Base-by-base conservation (phyloP, 2,329 filamentous ascomycete species). In the Sporothrix phasma region DNA sequence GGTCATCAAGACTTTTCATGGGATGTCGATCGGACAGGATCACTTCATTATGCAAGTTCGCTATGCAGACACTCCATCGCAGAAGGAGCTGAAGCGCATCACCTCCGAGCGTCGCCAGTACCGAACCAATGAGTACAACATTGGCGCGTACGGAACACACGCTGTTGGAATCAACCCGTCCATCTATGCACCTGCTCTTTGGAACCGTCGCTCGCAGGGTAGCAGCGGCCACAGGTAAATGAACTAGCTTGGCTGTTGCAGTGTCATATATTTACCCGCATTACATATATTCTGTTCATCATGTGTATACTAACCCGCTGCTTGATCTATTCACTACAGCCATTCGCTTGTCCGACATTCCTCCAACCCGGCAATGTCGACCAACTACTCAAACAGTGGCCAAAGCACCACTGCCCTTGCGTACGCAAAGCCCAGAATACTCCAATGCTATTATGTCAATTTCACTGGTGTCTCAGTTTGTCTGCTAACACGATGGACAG, bases 21-120 rank as follows among this genome's bases (percentile, higher is more conserved):
- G 94, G 68, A 80, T 87, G 69, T 79, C 84, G 34, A 83, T 90
- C 69, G 89, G 89, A 46, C 86, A 89, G 39, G 90, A 96, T 71
- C 86, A 88, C 31, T 84, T 94, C 68, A 87, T 92, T 68, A 85
- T 94, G 77, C 92, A 97, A 77, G 92, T 99, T 70, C 92, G 94
- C 69, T 99, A 96, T 74, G 93, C 95, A 67, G 94, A 99, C 73
- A 99, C 94, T 43, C 90, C 94, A 63, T 89, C 93, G 67, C 94
- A 99, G 76, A 99, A 99, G 80, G 86, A 94, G 73, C 82, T 99
- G 70, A 99, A 99, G 82, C 89, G 94, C 68, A 89, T 97, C 73
- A 97, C 93, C 47, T 92, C 94, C 37, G 92, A 96, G 74, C 90
- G 92, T 65, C 92, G 94, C 66, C 91, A 96, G 72, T 97, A 96